Conservation (phyloP, 2,329 filamentous ascomycete genomes). For the Tothia fuscella region DNA sequence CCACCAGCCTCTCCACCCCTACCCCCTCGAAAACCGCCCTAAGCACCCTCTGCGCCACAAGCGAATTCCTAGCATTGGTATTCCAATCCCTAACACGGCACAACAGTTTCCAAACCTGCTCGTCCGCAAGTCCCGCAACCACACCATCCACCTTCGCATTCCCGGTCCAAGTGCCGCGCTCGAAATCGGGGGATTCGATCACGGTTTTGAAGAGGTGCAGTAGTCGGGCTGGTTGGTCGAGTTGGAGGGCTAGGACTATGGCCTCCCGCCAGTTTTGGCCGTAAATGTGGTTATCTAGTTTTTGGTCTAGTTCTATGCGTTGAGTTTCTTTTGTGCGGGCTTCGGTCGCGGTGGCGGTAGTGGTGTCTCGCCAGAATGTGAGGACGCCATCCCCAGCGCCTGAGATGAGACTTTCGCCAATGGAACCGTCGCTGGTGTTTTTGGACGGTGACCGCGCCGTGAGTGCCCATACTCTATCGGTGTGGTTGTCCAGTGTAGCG, state of each 20-base stretch:
- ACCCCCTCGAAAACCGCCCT: constrained; percentile 46
- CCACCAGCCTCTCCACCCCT: constrained; percentile 50
- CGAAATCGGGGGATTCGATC: constrained; percentile 48
- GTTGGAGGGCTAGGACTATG: constrained; percentile 78
- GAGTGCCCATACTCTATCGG: constrained; percentile 88
- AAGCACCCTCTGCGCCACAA: constrained; percentile 75
- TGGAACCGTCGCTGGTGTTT: neutral
- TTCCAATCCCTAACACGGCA: constrained; percentile 90
- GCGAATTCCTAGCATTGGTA: constrained; percentile 78
- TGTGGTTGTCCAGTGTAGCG: constrained; percentile 90
- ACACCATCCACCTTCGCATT: constrained; percentile 66
- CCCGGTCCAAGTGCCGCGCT: constrained; percentile 52
- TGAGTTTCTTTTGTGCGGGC: constrained; percentile 62
- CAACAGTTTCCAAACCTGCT: constrained; percentile 75
- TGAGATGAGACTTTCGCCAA: constrained; percentile 53
- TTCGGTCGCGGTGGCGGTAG: constrained; percentile 62
- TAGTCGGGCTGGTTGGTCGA: constrained; percentile 85
- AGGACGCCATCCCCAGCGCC: constrained; percentile 87
- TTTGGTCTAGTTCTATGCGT: constrained; percentile 86
- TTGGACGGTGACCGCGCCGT: constrained; percentile 49
- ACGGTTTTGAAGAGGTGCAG: constrained; percentile 75
- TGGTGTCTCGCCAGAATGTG: constrained; percentile 93
- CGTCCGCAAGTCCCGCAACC: constrained; percentile 63
- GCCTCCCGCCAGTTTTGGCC: constrained; percentile 82
- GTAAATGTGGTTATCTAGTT: constrained; percentile 84